Percentiles rank a stretch among this genome's conserved stretches.
phyloP scores from a whole-genome alignment of 805 yeast genomes.

The Yamadazyma sp. region DNA sequence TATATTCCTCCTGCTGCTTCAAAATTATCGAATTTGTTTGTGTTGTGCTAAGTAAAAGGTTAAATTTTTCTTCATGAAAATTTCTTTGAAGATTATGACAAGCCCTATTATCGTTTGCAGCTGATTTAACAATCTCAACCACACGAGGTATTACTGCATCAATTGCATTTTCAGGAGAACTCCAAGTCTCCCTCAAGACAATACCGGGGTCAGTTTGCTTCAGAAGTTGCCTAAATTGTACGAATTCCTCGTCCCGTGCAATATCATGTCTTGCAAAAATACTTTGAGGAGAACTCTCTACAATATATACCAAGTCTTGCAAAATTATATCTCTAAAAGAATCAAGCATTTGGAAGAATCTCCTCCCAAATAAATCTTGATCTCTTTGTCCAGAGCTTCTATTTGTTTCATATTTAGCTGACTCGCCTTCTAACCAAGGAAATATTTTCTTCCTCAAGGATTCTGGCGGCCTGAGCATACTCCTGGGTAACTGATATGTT shows the following conservation, averaged over 20 bases:
- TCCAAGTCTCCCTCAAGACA: no score
- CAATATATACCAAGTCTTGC: slow-evolving; percentile 6
- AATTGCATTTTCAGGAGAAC: no score
- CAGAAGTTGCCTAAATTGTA: no score
- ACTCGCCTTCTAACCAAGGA: slow-evolving; percentile 9
- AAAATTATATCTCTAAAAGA: slow-evolving; percentile 5
- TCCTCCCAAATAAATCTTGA: background rate
- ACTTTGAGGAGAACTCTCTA: slow-evolving; percentile 1
- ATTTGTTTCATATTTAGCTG: background rate
- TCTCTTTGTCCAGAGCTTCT: background rate
- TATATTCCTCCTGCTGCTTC: no score
- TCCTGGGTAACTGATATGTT: slow-evolving; percentile 3
- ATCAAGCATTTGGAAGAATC: slow-evolving; percentile 3
- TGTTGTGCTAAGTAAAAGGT: no score
- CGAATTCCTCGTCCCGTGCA: slow-evolving; percentile 3
- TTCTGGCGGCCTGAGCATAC: background rate
- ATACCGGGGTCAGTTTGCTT: no score
- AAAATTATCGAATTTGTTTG: no score
- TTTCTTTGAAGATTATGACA: no score
- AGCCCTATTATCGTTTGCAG: no score
- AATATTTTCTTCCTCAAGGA: slow-evolving; percentile 6
- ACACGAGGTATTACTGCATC: no score
- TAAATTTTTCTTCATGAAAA: no score
- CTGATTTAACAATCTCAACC: no score
- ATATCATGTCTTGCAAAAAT: slow-evolving; percentile 8